A percentile compares a stretch with the other conserved stretches of the same genome.
Conservation (phyloP, 108 stramenopile genomes). For the Skeletonema marinoi region DNA sequence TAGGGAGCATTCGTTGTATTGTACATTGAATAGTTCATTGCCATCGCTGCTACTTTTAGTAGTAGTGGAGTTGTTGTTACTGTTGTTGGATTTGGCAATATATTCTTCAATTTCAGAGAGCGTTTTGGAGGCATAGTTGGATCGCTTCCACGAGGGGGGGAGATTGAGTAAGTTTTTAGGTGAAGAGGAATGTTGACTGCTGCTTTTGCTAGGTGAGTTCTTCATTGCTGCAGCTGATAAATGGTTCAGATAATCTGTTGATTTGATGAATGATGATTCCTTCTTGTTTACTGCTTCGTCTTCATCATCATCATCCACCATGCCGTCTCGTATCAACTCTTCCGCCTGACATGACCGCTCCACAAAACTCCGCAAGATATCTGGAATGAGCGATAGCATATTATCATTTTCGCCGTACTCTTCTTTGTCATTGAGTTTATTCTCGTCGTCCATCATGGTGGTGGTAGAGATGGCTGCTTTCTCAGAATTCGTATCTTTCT, state of each 20-base stretch:
- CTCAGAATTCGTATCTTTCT: no score
- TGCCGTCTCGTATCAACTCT: neutral
- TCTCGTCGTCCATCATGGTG: no score
- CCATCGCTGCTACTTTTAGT: neutral
- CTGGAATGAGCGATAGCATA: neutral
- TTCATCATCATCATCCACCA: neutral
- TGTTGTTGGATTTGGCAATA: neutral
- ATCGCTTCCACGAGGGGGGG: constrained; percentile 31
- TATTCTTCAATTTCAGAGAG: constrained; percentile 26
- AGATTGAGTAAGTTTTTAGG: constrained; percentile 10
- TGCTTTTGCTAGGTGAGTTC: no score
- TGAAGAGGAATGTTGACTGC: no score
- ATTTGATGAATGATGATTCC: neutral
- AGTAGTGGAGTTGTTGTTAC: no score
- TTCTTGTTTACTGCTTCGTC: neutral
- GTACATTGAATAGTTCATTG: constrained; percentile 7
- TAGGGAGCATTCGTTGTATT: constrained; percentile 56
- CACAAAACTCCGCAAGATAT: neutral
- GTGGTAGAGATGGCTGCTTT: no score
- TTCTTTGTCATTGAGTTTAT: no score
- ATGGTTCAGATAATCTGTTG: no score
- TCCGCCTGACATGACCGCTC: neutral
- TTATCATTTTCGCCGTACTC: no score
- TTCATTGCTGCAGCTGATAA: no score
- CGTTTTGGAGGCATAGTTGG: constrained; percentile 21